phyloP scores from a whole-genome alignment of 257 asterid species.

The Fraxinus americana region DNA sequence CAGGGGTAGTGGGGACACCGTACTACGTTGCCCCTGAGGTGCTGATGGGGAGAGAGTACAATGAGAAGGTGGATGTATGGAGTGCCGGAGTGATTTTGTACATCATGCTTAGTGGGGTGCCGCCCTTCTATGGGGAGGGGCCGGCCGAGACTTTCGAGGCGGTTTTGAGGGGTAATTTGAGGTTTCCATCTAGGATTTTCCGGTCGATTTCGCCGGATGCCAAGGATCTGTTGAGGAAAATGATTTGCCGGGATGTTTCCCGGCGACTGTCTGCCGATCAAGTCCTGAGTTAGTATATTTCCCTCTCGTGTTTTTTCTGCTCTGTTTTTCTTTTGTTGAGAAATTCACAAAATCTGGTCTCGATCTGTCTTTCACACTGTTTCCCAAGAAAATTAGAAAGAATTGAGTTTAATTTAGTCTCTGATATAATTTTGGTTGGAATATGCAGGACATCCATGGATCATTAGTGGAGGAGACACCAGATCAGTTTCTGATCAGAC shows the following conservation, averaged over 20 bases:
- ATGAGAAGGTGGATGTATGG: conserved; percentile 88
- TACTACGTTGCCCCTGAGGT: conserved; percentile 93
- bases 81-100: conserved; percentile 84
- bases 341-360: neutral
- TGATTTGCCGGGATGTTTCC: conserved; percentile 67
- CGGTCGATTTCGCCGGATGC: conserved; percentile 68
- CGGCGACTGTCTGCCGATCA: conserved; percentile 78
- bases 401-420: neutral
- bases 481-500: conserved; percentile 17
- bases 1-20: conserved; percentile 86
- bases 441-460: conserved; percentile 54
- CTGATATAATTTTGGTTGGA: neutral
- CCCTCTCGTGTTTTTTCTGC: too few relatives aligned
- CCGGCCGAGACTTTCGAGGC: conserved; percentile 76
- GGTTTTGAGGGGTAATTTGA: conserved; percentile 64
- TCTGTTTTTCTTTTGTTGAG: neutral
- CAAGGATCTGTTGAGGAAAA: conserved; percentile 80
- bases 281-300: conserved; percentile 59
- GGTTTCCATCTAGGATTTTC: conserved; percentile 70
- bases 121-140: conserved; percentile 79
- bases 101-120: conserved; percentile 81
- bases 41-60: conserved; percentile 61
- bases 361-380: neutral
- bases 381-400: neutral
- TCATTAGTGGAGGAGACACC: conserved; percentile 35